Base-by-base conservation (phyloP, 306 rosid genomes). In the Begonia fuchsioides region DNA sequence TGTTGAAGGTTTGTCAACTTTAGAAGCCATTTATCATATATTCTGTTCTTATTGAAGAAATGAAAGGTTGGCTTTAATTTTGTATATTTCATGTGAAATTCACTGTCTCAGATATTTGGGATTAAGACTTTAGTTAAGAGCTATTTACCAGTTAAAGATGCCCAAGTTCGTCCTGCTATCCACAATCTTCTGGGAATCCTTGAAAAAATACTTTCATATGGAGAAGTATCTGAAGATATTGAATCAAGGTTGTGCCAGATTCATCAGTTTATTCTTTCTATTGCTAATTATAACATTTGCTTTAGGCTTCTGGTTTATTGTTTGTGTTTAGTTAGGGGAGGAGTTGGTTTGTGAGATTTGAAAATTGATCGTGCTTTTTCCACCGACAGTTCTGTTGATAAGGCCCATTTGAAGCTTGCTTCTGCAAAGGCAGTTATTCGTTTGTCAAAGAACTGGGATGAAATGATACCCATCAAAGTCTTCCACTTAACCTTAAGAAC, bases 71-170 rank as follows among this genome's bases (percentile, higher is more conserved):
- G 3, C 13, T 45, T 45, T 46, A 13, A n/a, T 9, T 10, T n/a
- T 47, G 18, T 15, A 47, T 8, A 47, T 10, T 17, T 13, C 17
- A 15, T 47, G 14, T 7, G 16, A 41, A 32, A 10, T 17, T 57
- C 47, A 48, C 12, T 47, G 10, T 44, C 50, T 39, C 76, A 90
- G 98, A 85, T 85, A 71, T 85, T 60, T 52, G 94, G 94, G 59
- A 75, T 90, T 43, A 90, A 90, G 73, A 79, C 94, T 54, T 69
- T 90, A 68, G 93, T 85, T 44, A 85, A 85, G 49, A 85, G 98
- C 78, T 90, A 79, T 70, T 56, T 85, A 72, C 87, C 98, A 17
- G 85, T 77, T 55, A 90, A 90, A 76, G 98, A 90, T 82, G 95
- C 96, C 46, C 90, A 77, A 60, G 77, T 71, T 62, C 95, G 87